These are phyloP conservation scores for Cetradonia linearis DNA, from an alignment of 495 filamentous ascomycete species.

Conservation along the genomic window DNA sequence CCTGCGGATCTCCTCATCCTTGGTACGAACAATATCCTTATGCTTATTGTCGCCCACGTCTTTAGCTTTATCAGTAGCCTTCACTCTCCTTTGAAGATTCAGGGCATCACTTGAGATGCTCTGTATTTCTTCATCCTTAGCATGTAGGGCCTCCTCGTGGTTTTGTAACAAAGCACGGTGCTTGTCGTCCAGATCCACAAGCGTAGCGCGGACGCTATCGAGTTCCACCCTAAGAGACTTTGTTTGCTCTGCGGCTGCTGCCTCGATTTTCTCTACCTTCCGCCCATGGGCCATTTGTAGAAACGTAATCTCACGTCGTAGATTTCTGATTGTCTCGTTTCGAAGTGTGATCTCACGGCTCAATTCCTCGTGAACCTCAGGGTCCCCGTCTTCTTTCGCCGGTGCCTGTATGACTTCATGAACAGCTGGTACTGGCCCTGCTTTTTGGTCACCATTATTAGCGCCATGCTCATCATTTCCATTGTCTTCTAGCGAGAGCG, in stretches of 20 bases:
- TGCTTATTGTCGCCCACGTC: neutral
- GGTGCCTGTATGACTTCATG: neutral
- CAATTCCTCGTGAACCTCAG: conserved; percentile 3
- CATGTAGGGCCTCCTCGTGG: neutral
- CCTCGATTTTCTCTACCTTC: conserved; percentile 2
- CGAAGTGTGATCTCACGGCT: conserved; percentile 3
- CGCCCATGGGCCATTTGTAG: conserved; percentile 6
- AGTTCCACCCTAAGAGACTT: conserved; percentile 5
- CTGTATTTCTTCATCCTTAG: conserved; percentile 5
- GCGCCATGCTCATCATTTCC: neutral
- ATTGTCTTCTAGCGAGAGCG: neutral
- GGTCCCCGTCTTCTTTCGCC: neutral
- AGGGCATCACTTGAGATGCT: neutral
- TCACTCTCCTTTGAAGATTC: neutral
- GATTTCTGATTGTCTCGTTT: conserved; percentile 8
- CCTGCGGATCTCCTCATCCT: conserved; percentile 2
- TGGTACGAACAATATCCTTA: neutral
- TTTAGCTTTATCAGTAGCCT: neutral
- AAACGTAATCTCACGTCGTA: conserved; percentile 8
- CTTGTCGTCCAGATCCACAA: conserved; percentile 10
- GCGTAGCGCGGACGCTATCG: conserved; percentile 5
- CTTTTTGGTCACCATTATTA: neutral
- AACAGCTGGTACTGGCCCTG: neutral
- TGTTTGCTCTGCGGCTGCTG: conserved; percentile 1
- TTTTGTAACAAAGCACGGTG: neutral